These are phyloP conservation scores for Daldinia decipiens DNA, from an alignment of 495 filamentous ascomycete genomes.

Conservation along the genomic window DNA sequence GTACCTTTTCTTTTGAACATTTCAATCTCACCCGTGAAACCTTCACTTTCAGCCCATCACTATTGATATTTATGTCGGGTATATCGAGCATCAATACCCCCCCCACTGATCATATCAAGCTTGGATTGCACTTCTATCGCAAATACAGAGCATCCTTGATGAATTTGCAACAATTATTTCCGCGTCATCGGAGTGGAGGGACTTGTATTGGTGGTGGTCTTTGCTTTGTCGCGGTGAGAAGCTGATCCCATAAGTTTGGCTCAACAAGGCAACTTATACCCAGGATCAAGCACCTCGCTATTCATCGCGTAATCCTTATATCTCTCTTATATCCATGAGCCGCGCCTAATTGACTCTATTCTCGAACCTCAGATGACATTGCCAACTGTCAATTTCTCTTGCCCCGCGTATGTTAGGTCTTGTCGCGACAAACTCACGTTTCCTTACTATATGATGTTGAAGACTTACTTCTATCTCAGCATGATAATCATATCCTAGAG, in stretches of 20 bases:
- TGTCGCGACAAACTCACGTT: slow-evolving; percentile 19
- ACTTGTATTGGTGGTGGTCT: slow-evolving; percentile 39
- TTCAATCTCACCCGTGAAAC: slow-evolving; percentile 48
- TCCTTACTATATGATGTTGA: slow-evolving; percentile 12
- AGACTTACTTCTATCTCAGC: slow-evolving; percentile 12
- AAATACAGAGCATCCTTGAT: slow-evolving; percentile 30
- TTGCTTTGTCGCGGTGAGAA: slow-evolving; percentile 39
- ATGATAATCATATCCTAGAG: slow-evolving; percentile 8
- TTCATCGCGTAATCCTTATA: slow-evolving; percentile 4
- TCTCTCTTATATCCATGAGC: slow-evolving; percentile 8
- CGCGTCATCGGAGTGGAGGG: slow-evolving; percentile 41
- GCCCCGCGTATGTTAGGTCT: slow-evolving; percentile 32
- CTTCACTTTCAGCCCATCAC: slow-evolving; percentile 48
- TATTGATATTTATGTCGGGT: slow-evolving; percentile 28
- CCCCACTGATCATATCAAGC: slow-evolving; percentile 1
- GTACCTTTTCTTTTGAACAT: slow-evolving; percentile 38
- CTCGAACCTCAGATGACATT: slow-evolving; percentile 12
- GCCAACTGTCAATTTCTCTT: slow-evolving; percentile 14
- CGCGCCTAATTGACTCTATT: not conserved
- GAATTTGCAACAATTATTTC: slow-evolving; percentile 33
- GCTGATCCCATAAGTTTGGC: slow-evolving; percentile 35
- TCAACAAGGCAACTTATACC: slow-evolving; percentile 24
- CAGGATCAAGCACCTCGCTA: not conserved
- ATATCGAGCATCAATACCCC: slow-evolving; percentile 27
- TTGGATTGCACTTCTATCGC: slow-evolving; percentile 4